Conservation (phyloP, 2,329 filamentous ascomycete species). For the Phyllosticta capitalensis region DNA sequence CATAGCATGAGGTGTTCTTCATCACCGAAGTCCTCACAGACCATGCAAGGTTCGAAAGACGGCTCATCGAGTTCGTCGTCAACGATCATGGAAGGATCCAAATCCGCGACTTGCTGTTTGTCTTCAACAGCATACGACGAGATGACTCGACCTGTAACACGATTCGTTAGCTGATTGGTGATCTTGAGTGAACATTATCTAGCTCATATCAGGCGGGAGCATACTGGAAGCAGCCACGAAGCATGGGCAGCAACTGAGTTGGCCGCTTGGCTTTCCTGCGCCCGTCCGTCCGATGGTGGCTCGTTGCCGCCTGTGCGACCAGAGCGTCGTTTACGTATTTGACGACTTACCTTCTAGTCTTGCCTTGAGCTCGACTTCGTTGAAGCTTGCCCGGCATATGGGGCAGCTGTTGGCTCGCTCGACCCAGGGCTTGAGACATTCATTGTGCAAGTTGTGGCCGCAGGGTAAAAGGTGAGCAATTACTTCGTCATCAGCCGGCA, state of each 20-base stretch:
- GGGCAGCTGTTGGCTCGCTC: constrained; percentile 96
- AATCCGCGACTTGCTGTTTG: constrained; percentile 81
- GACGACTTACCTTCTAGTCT: constrained; percentile 62
- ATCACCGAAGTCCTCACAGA: constrained; percentile 73
- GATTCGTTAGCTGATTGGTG: neutral
- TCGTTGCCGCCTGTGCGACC: constrained; percentile 2
- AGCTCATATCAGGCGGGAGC: neutral
- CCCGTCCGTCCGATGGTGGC: constrained; percentile 5
- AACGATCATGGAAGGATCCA: constrained; percentile 70
- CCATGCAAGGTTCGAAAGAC: constrained; percentile 60
- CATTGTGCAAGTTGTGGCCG: constrained; percentile 85
- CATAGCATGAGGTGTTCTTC: constrained; percentile 82
- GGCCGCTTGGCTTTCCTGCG: neutral
- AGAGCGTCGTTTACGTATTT: neutral
- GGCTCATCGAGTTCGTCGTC: constrained; percentile 51
- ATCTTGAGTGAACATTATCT: neutral
- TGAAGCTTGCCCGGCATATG: constrained; percentile 88
- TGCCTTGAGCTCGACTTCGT: constrained; percentile 76
- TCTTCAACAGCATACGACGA: constrained; percentile 62
- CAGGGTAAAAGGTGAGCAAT: constrained; percentile 63
- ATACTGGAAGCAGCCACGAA: constrained; percentile 10
- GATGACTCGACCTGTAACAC: constrained; percentile 40
- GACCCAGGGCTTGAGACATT: constrained; percentile 88
- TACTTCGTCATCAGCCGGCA: constrained; percentile 37
- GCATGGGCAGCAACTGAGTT: constrained; percentile 7